Evolutionary conservation across 1,284 basidiomycete species (phyloP).

Genomic region (Microbotryum scabiosae): DNA sequence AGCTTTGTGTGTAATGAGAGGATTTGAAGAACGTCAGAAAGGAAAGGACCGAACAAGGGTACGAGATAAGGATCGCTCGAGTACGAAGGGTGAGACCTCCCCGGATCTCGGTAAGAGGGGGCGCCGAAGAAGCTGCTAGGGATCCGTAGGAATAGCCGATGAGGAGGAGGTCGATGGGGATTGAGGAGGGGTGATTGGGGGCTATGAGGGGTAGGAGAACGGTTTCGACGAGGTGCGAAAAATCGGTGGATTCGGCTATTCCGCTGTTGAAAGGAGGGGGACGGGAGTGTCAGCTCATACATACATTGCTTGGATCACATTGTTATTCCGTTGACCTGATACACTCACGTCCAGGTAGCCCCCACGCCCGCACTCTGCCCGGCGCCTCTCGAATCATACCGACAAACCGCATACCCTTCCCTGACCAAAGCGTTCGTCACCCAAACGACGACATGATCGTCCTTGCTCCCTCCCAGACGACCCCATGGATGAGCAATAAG

Average conservation of each 20-base stretch:
- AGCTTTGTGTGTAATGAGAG: slow-evolving; percentile 49
- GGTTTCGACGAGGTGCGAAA: slow-evolving; percentile 54
- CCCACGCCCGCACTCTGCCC: slow-evolving; percentile 56
- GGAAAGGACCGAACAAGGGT: slow-evolving; percentile 59
- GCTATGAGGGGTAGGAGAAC: slow-evolving; percentile 43
- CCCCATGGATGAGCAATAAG: slow-evolving; percentile 32
- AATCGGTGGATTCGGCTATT: slow-evolving; percentile 56
- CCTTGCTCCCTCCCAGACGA: slow-evolving; percentile 21
- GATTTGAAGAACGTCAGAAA: slow-evolving; percentile 57
- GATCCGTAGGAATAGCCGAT: slow-evolving; percentile 59
- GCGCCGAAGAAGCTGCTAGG: slow-evolving; percentile 57
- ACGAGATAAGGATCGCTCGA: slow-evolving; percentile 62
- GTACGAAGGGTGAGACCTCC: slow-evolving; percentile 42
- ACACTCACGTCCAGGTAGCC: slow-evolving; percentile 48
- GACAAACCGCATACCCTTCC: slow-evolving; percentile 52
- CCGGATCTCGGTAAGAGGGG: slow-evolving; percentile 39
- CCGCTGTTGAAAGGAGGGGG: slow-evolving; percentile 45
- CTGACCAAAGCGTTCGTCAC: slow-evolving; percentile 5
- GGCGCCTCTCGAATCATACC: slow-evolving; percentile 66
- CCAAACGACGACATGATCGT: slow-evolving; percentile 23
- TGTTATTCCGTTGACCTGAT: background rate
- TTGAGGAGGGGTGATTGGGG: slow-evolving; percentile 40
- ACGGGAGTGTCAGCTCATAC: background rate
- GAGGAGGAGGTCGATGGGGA: slow-evolving; percentile 27
- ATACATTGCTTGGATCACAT: no score